Conservation (phyloP, 257 asterid genomes). For the Schizonepeta tenuifolia region DNA sequence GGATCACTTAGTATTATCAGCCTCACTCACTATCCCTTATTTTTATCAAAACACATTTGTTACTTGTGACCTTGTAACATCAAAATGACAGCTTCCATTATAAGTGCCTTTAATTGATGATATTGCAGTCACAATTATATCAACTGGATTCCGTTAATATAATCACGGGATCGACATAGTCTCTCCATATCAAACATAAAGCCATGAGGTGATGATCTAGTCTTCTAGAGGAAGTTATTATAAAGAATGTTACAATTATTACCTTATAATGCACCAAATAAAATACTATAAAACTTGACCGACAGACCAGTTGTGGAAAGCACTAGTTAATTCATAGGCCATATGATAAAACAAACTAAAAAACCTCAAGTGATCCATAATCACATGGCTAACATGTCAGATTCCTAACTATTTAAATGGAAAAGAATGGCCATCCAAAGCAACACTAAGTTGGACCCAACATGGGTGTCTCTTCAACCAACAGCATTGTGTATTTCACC, state of each 20-base stretch:
- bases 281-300: conserved; percentile 29
- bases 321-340: conserved; percentile 31
- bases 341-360: conserved; percentile 36
- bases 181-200: conserved; percentile 2
- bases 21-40: neutral
- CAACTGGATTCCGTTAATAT: neutral
- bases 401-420: conserved; percentile 31
- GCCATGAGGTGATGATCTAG: conserved; percentile 2
- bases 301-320: conserved; percentile 33
- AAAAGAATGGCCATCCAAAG: conserved; percentile 34
- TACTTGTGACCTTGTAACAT: neutral
- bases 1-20: neutral
- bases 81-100: neutral
- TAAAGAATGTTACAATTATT: conserved; percentile 17
- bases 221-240: conserved; percentile 17
- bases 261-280: conserved; percentile 4
- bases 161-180: neutral
- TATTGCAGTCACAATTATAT: neutral
- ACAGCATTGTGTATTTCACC: neutral
- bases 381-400: conserved; percentile 54
- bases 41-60: neutral
- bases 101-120: neutral
- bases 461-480: conserved; percentile 15
- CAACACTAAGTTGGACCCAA: conserved; percentile 35
- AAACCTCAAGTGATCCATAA: conserved; percentile 30